These are phyloP conservation scores for Suhomyces vadensis DNA, from an alignment of 805 yeast genomes.

Conservation along the genomic window DNA sequence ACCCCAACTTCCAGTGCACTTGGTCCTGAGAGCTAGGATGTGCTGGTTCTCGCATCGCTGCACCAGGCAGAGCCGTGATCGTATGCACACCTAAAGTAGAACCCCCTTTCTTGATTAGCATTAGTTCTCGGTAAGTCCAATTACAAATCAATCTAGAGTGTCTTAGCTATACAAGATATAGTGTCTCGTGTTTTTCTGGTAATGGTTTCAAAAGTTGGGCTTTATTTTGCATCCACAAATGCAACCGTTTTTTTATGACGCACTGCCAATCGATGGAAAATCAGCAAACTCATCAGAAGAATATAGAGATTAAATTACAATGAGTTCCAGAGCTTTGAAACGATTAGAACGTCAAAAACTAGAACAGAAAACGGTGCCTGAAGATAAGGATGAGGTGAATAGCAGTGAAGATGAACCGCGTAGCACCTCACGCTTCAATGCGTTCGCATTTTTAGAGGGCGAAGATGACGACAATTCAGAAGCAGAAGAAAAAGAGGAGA, in stretches of 20 bases:
- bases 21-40: not conserved
- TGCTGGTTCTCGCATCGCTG: too few species aligned
- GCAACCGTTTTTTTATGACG: not conserved
- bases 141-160: too few species aligned
- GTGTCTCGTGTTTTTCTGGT: too few species aligned
- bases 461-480: constrained; percentile 30
- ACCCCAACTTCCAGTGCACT: not conserved
- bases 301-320: too few species aligned
- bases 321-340: constrained; percentile 30
- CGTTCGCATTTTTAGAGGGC: constrained; percentile 43
- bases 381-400: constrained; percentile 15
- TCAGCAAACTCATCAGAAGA: not conserved
- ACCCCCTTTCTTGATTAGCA: too few species aligned
- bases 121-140: too few species aligned
- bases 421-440: constrained; percentile 31
- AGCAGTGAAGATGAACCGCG: constrained; percentile 14
- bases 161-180: too few species aligned
- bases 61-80: too few species aligned
- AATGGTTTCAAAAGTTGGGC: too few species aligned
- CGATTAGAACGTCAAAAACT: constrained; percentile 25
- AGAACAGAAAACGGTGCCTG: constrained; percentile 12
- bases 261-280: not conserved
- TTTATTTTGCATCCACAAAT: constrained; percentile 10
- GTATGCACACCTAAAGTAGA: too few species aligned
- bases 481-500: constrained; percentile 17